These are phyloP conservation scores for Trypanosoma avium DNA, from an alignment of 208 protist species.

Conservation along the genomic window DNA sequence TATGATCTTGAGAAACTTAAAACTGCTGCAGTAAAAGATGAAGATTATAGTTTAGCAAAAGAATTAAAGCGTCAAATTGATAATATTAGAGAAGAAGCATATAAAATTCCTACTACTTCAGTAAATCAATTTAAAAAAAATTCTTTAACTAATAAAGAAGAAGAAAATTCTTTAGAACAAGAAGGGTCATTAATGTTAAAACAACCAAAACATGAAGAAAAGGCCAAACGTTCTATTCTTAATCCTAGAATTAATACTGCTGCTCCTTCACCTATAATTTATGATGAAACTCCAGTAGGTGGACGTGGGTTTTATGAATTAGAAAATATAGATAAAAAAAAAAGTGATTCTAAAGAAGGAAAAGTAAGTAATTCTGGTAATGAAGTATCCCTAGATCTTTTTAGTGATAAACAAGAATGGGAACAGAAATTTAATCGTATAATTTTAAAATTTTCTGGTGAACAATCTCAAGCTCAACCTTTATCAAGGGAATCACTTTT, in stretches of 20 bases:
- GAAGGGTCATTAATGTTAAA: background rate
- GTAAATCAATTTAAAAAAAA: background rate
- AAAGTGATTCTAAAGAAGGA: background rate
- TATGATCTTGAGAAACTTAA: slow-evolving; percentile 69
- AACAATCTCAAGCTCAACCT: slow-evolving; percentile 30
- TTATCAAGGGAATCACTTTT: slow-evolving; percentile 43
- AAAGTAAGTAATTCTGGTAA: background rate
- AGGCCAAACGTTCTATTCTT: slow-evolving; percentile 4
- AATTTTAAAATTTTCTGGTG: slow-evolving; percentile 41
- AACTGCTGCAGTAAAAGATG: slow-evolving; percentile 51
- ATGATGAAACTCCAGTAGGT: slow-evolving; percentile 70
- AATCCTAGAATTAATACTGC: background rate
- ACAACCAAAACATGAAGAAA: background rate
- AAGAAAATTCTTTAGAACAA: background rate
- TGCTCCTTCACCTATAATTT: slow-evolving; percentile 3
- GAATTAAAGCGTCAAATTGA: slow-evolving; percentile 78
- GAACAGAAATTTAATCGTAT: slow-evolving; percentile 62
- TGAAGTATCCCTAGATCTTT: slow-evolving; percentile 21
- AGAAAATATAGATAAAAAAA: slow-evolving; percentile 19
- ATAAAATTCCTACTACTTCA: slow-evolving; percentile 15
- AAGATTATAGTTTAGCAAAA: slow-evolving; percentile 85
- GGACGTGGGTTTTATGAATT: slow-evolving; percentile 67
- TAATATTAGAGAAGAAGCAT: slow-evolving; percentile 32
- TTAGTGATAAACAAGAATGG: slow-evolving; percentile 59
- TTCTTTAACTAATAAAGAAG: background rate